Conservation (phyloP, 2,329 filamentous ascomycete species). For the Sporothrix pseudoabietina region DNA sequence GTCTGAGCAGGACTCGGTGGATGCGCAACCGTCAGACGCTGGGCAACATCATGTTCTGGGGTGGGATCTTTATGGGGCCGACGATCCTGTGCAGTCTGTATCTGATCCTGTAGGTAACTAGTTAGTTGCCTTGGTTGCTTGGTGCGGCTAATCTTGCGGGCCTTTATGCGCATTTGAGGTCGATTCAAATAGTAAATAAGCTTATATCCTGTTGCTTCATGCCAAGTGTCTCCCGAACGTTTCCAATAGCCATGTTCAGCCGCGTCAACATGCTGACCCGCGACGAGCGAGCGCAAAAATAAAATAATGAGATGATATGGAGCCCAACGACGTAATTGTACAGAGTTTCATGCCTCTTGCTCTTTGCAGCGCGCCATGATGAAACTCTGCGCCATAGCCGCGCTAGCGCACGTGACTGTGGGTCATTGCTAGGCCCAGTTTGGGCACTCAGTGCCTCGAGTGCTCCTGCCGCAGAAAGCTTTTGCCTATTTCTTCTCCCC, state of each 20-base stretch:
- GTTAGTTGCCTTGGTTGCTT: not conserved
- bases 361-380: slow-evolving; percentile 1
- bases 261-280: too few species aligned
- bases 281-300: not conserved
- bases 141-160: not conserved
- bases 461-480: not conserved
- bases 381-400: slow-evolving; percentile 6
- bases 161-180: not conserved
- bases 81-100: slow-evolving; percentile 66
- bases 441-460: not conserved
- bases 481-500: slow-evolving; percentile 15
- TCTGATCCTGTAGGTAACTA: slow-evolving; percentile 56
- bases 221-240: not conserved
- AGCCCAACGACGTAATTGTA: not conserved
- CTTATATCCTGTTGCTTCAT: not conserved
- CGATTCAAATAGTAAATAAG: not conserved
- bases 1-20: slow-evolving; percentile 66
- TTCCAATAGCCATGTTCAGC: not conserved
- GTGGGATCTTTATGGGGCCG: slow-evolving; percentile 75
- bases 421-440: not conserved
- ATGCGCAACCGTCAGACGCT: slow-evolving; percentile 63
- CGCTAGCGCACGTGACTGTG: slow-evolving; percentile 24
- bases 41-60: slow-evolving; percentile 77
- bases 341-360: not conserved
- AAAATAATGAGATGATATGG: not conserved